Conservation (phyloP, 352 stramenopile genomes). For the Elongisporangium anandrum region DNA sequence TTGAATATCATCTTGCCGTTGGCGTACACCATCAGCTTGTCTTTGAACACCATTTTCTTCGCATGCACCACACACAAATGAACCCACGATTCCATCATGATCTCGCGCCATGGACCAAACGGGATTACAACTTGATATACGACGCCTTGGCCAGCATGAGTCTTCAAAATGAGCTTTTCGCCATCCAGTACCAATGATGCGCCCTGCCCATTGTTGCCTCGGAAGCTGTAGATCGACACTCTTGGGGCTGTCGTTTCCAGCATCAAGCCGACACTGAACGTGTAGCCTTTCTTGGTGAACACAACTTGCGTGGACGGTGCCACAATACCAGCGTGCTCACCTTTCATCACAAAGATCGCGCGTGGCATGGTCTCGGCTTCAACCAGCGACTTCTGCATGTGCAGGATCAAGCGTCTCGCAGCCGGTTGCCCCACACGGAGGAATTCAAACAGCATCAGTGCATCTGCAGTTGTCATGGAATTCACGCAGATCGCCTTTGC, state of each 20-base stretch:
- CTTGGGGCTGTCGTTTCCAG: slow-evolving; percentile 24
- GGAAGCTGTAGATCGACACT: slow-evolving; percentile 71
- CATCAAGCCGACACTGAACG: slow-evolving; percentile 58
- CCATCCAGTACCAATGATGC: slow-evolving; percentile 55
- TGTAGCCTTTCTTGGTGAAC: slow-evolving; percentile 76
- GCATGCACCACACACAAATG: slow-evolving; percentile 77
- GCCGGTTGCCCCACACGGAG: slow-evolving; percentile 44
- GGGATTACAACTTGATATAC: slow-evolving; percentile 53
- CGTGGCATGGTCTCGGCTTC: slow-evolving; percentile 47
- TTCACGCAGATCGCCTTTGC: slow-evolving; percentile 39
- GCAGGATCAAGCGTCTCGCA: slow-evolving; percentile 38
- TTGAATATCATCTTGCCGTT: slow-evolving; percentile 54
- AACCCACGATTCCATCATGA: slow-evolving; percentile 59
- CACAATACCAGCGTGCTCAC: slow-evolving; percentile 55
- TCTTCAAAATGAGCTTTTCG: slow-evolving; percentile 50
- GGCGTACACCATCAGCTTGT: slow-evolving; percentile 75
- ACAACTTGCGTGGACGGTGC: slow-evolving; percentile 49
- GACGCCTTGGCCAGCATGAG: slow-evolving; percentile 31
- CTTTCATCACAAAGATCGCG: slow-evolving; percentile 70
- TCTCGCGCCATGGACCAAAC: slow-evolving; percentile 36
- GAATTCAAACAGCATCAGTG: slow-evolving; percentile 71
- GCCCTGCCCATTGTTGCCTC: slow-evolving; percentile 68
- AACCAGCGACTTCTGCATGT: slow-evolving; percentile 55
- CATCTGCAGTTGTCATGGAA: slow-evolving; percentile 53
- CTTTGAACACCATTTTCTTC: slow-evolving; percentile 89